Conservation (phyloP, 2,329 filamentous ascomycete genomes). For the Knufia fluminis region DNA sequence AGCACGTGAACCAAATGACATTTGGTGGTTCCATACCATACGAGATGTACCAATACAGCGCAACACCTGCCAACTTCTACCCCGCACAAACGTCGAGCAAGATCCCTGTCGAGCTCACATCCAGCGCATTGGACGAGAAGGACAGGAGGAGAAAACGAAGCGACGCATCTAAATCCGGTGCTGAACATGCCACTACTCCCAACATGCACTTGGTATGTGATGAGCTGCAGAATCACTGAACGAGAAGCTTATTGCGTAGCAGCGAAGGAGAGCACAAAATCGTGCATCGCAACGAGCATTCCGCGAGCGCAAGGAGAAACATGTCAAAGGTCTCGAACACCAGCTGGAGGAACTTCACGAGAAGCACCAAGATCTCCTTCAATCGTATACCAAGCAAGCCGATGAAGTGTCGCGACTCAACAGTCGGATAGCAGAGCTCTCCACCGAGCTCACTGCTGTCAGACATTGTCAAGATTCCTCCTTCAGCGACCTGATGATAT, state of each 20-base stretch:
- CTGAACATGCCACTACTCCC: conserved; percentile 23
- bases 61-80: conserved; percentile 16
- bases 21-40: conserved; percentile 18
- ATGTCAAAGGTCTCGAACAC: conserved; percentile 72
- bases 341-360: conserved; percentile 57
- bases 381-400: conserved; percentile 27
- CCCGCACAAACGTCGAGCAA: conserved; percentile 16
- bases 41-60: conserved; percentile 20
- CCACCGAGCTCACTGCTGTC: conserved; percentile 22
- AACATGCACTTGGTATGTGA: conserved; percentile 26
- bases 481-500: conserved; percentile 21
- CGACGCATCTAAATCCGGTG: conserved; percentile 14
- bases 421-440: conserved; percentile 22
- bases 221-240: neutral
- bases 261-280: conserved; percentile 96
- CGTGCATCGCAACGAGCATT: conserved; percentile 87
- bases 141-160: conserved; percentile 20
- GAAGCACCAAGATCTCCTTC: conserved; percentile 26
- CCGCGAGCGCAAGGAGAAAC: conserved; percentile 88
- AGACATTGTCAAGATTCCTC: conserved; percentile 19
- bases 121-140: conserved; percentile 21
- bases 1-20: conserved; percentile 21
- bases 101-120: conserved; percentile 23
- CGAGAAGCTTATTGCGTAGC: conserved; percentile 13
- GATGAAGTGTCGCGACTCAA: conserved; percentile 25